Evolutionary conservation across 139 green algal genomes (phyloP).

Genomic region (Chlamydomonas schloesseri): DNA sequence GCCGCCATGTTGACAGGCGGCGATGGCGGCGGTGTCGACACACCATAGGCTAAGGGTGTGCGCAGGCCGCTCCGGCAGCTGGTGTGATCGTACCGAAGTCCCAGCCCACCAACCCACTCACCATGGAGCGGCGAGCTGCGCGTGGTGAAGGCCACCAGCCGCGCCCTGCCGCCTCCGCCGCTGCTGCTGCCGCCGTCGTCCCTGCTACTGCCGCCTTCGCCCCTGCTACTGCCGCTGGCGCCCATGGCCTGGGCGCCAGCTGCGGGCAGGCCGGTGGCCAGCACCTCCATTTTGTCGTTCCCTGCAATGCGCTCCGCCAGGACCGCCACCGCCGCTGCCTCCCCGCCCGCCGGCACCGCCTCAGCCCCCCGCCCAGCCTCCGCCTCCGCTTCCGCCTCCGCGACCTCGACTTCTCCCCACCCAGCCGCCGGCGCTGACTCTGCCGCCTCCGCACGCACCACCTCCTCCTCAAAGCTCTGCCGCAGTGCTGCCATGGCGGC

Average conservation of each 20-base stretch:
- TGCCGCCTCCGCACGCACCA: not conserved
- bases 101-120: not conserved
- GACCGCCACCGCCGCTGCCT: not conserved
- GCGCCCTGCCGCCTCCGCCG: not conserved
- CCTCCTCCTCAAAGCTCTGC: not conserved
- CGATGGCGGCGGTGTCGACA: no score
- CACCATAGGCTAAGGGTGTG: no score
- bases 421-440: not conserved
- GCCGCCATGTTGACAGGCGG: no score
- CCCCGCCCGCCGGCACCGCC: no score
- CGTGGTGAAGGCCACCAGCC: slow-evolving; percentile 38
- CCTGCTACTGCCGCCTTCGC: not conserved
- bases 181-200: not conserved
- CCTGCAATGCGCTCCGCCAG: not conserved
- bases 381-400: no score
- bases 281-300: slow-evolving; percentile 1
- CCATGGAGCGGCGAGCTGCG: slow-evolving; percentile 45
- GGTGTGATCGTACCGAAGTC: no score
- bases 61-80: no score
- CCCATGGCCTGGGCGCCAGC: no score
- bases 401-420: not conserved
- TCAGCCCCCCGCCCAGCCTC: no score
- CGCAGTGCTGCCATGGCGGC: slow-evolving; percentile 20
- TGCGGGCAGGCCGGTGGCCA: no score
- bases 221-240: no score